Evolutionary conservation across 768 basidiomycete species (phyloP).

Genomic region (Auriscalpium vulgare): DNA sequence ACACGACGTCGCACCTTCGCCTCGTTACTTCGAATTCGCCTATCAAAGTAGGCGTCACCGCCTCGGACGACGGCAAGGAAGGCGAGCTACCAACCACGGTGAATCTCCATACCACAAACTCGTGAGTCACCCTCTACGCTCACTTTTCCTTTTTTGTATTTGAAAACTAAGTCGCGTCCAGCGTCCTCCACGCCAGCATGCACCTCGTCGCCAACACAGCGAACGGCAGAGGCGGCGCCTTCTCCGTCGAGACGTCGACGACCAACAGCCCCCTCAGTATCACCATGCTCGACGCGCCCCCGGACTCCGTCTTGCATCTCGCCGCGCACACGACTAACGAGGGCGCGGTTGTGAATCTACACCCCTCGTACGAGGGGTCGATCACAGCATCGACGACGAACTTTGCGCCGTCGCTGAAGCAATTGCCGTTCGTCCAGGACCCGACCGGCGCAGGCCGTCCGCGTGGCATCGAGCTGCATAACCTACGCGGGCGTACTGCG

Average conservation of each 20-base stretch:
- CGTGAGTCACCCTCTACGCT: constrained; percentile 23
- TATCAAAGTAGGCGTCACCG: constrained; percentile 18
- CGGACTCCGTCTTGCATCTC: constrained; percentile 27
- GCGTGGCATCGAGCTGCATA: constrained; percentile 18
- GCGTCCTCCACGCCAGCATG: constrained; percentile 26
- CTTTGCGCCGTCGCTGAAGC: constrained; percentile 16
- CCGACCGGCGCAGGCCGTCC: constrained; percentile 28
- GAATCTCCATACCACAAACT: constrained; percentile 32
- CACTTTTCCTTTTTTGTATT: too few relatives aligned
- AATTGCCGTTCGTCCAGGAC: constrained; percentile 19
- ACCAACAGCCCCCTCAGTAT: constrained; percentile 24
- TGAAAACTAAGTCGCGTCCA: constrained; percentile 8
- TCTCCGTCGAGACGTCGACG: constrained; percentile 23
- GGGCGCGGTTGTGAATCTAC: constrained; percentile 20
- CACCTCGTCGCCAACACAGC: constrained; percentile 24
- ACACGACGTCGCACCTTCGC: constrained; percentile 18
- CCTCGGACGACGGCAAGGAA: constrained; percentile 18
- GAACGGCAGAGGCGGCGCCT: constrained; percentile 23
- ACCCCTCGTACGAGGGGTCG: constrained; percentile 34
- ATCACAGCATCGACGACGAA: constrained; percentile 25
- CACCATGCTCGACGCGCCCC: constrained; percentile 24
- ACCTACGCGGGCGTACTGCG: neutral
- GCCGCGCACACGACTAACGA: constrained; percentile 24
- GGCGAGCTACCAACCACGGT: constrained; percentile 22
- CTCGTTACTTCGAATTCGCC: constrained; percentile 29